phyloP scores from a whole-genome alignment of 495 filamentous ascomycete genomes.

The Copromyces sp. region DNA sequence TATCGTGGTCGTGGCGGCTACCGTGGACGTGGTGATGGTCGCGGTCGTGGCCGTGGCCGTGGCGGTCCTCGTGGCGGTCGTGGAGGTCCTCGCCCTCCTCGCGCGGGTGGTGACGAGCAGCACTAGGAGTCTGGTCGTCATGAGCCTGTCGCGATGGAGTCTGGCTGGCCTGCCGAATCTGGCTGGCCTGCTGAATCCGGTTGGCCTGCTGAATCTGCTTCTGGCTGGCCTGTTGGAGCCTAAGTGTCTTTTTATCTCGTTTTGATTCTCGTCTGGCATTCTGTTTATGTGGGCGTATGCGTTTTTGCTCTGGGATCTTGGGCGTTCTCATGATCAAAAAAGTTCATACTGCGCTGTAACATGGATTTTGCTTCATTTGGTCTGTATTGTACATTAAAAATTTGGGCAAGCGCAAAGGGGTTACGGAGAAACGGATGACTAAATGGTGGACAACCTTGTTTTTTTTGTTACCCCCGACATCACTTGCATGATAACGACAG shows the following conservation, averaged over 20 bases:
- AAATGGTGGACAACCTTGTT: not conserved
- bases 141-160: not conserved
- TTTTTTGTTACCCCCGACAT: not conserved
- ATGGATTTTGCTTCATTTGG: conserved; percentile 6
- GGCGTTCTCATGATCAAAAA: conserved; percentile 14
- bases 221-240: not conserved
- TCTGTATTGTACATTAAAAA: conserved; percentile 11
- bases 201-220: too few species aligned
- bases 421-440: not conserved
- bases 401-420: not conserved
- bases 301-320: conserved; percentile 10
- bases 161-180: not conserved
- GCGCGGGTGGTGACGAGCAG: conserved; percentile 12
- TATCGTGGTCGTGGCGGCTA: conserved; percentile 40
- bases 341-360: conserved; percentile 9
- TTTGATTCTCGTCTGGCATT: conserved; percentile 15
- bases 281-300: conserved; percentile 8
- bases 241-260: conserved; percentile 4
- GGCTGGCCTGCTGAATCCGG: not conserved
- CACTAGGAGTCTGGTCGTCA: conserved; percentile 4
- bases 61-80: conserved; percentile 24
- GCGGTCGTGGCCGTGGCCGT: conserved; percentile 39
- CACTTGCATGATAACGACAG: not conserved
- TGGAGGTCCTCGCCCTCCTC: conserved; percentile 17
- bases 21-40: conserved; percentile 46